Percentiles rank a stretch among this genome's conserved stretches.
Conservation (phyloP, 1,139 yeast species). For the Suzukiozyma palmioleophila region DNA sequence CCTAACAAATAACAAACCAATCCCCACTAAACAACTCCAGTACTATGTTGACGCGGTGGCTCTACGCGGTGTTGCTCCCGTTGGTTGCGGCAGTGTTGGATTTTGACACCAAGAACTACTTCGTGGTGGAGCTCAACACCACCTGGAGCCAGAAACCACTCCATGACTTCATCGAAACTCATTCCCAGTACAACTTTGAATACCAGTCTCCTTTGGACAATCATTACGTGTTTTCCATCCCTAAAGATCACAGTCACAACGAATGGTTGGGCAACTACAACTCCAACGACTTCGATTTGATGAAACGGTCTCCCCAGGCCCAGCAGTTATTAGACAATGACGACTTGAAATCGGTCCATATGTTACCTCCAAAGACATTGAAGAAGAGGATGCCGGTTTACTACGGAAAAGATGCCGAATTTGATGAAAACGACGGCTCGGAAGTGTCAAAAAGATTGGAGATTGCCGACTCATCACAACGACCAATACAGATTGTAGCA, state of each 20-base stretch:
- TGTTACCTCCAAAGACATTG: conserved; percentile 45
- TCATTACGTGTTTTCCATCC: conserved; percentile 58
- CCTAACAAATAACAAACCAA: background rate
- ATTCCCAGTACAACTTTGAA: conserved; percentile 45
- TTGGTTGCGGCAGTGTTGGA: conserved; percentile 16
- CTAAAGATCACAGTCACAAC: conserved; percentile 32
- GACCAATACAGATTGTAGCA: conserved; percentile 29
- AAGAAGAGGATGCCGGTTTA: conserved; percentile 43
- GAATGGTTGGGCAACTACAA: conserved; percentile 34
- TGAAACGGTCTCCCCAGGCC: conserved; percentile 24
- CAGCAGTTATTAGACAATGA: conserved; percentile 22
- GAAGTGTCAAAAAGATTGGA: conserved; percentile 9
- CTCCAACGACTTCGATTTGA: conserved; percentile 22
- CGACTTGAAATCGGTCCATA: conserved; percentile 42
- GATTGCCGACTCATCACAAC: conserved; percentile 45
- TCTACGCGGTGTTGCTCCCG: background rate
- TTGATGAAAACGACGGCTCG: conserved; percentile 7
- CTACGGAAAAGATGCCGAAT: conserved; percentile 12
- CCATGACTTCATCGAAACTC: conserved; percentile 25
- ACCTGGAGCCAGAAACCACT: conserved; percentile 22
- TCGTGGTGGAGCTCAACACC: conserved; percentile 53
- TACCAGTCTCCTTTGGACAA: conserved; percentile 56
- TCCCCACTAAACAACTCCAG: background rate
- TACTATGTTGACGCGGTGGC: background rate
- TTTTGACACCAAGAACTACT: conserved; percentile 43